Conservation (phyloP, 2,329 filamentous ascomycete species). For the Coniochaeta sp. region DNA sequence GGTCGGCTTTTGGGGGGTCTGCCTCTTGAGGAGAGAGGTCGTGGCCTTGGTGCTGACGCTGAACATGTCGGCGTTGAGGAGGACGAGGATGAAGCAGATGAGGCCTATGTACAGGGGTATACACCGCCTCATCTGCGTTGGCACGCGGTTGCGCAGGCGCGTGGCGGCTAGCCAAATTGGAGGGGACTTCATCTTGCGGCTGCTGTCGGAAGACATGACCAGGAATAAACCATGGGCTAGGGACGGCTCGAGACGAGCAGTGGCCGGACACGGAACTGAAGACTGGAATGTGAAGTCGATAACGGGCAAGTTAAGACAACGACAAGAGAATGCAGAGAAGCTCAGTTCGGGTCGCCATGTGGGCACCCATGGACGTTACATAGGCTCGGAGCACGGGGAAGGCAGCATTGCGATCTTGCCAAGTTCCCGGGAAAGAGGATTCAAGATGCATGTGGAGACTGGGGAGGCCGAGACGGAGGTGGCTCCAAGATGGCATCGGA, state of each 20-base stretch:
- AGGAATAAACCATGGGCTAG: background rate
- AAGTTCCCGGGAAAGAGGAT: background rate
- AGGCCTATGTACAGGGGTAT: constrained; percentile 34
- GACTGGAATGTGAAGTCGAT: background rate
- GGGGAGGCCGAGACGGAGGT: background rate
- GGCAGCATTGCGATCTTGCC: background rate
- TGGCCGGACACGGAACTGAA: background rate
- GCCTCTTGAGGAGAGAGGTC: background rate
- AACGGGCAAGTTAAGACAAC: background rate
- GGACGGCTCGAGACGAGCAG: background rate
- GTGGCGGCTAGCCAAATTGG: background rate
- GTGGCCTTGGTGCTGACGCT: constrained; percentile 1
- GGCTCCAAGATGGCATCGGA: background rate
- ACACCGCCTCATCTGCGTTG: constrained; percentile 29
- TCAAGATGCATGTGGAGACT: background rate
- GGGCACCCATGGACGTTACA: background rate
- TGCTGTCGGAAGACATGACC: background rate
- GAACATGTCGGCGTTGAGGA: constrained; percentile 33
- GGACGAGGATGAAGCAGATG: constrained; percentile 32
- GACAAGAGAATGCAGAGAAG: background rate
- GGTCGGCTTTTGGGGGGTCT: background rate
- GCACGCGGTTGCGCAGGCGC: constrained; percentile 17
- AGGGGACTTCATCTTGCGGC: constrained; percentile 13
- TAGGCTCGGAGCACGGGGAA: too few species aligned
- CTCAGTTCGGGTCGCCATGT: background rate